Evolutionary conservation across 1,139 yeast species (phyloP), one percentile per base, ranked within the genome.

Genomic region (Saccharomyces hybrid): DNA sequence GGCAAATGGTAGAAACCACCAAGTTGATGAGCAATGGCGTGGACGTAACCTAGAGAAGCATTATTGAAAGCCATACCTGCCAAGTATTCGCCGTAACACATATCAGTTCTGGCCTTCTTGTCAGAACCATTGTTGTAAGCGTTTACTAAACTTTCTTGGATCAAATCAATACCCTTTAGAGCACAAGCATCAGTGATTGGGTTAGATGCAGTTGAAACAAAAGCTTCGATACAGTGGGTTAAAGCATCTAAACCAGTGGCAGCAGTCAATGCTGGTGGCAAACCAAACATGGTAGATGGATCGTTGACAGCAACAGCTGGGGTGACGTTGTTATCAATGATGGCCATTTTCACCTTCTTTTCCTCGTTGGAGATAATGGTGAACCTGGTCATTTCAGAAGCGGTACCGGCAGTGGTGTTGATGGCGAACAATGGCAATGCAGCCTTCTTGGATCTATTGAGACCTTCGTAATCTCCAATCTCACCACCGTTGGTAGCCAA

Each of bases 161-260:
- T 61, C 56, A 61, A 47, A 41, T 61, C 63, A 27, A 59, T 51
- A 50, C 60, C 63, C 54, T 60, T 60, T 51, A 60, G 47, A 46
- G 62, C 63, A 52, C 61, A 58, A 4, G 61, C 56, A 50, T 60
- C 63, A 25, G 63, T 60, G 32, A 60, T 60, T 30, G 63, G 61
- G 53, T 53, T 58, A 25, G 62, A 56, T 42, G 58, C 62, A n/a
- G 61, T 56, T 25, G 63, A 60, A 25, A 59, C 61, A 66, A 72
- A 75, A 8, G 77, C 73, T 57, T 75, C 78, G 52, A 75, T 66
- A n/a, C 78, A 70, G 60, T 75, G 78, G 58, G 78, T 75, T 59
- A 75, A 66, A 25, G 76, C 78, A 52, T 75, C 78, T 48, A 75
- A 66, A 20, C 78, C 78, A 3, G 78, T 74, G 16, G 73, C 66